These are phyloP conservation scores for Boletus semigastroideus DNA, from an alignment of 1,284 basidiomycete genomes.

Conservation along the genomic window DNA sequence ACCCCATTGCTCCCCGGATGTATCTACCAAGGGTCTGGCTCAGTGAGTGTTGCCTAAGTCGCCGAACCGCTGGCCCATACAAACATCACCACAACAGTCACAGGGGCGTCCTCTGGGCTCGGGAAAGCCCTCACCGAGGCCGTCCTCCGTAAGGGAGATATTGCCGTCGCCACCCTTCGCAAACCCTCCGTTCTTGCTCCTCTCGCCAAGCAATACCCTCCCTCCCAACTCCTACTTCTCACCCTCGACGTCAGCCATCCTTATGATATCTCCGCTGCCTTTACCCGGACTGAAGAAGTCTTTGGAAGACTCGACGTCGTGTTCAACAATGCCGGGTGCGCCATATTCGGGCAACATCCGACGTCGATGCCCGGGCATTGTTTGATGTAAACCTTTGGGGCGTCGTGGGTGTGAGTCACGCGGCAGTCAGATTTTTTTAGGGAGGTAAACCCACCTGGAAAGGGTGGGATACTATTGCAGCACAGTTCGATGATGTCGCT, in stretches of 20 bases:
- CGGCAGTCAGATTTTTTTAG: conserved; percentile 14
- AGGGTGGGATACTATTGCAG: conserved; percentile 13
- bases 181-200: conserved; percentile 24
- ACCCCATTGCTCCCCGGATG: not conserved
- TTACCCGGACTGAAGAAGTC: conserved; percentile 7
- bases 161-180: conserved; percentile 34
- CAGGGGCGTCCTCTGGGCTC: conserved; percentile 35
- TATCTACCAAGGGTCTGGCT: conserved; percentile 11
- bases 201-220: conserved; percentile 14
- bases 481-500: conserved; percentile 16
- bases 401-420: conserved; percentile 6
- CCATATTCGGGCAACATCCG: conserved; percentile 7
- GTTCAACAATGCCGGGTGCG: conserved; percentile 22
- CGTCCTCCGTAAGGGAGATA: conserved; percentile 31
- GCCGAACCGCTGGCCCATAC: not conserved
- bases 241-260: conserved; percentile 16
- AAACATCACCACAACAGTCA: conserved; percentile 20
- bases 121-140: conserved; percentile 28
- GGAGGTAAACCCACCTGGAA: conserved; percentile 14
- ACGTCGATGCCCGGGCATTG: conserved; percentile 10
- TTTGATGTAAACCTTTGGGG: conserved; percentile 22
- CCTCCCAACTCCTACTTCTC: conserved; percentile 11
- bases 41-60: conserved; percentile 1
- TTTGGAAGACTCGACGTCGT: conserved; percentile 20
- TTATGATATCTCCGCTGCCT: conserved; percentile 18